Evolutionary conservation across 495 filamentous ascomycete genomes (phyloP), one percentile per base, ranked within the genome.

Genomic region (Pseudoneurospora amorphoporcata): DNA sequence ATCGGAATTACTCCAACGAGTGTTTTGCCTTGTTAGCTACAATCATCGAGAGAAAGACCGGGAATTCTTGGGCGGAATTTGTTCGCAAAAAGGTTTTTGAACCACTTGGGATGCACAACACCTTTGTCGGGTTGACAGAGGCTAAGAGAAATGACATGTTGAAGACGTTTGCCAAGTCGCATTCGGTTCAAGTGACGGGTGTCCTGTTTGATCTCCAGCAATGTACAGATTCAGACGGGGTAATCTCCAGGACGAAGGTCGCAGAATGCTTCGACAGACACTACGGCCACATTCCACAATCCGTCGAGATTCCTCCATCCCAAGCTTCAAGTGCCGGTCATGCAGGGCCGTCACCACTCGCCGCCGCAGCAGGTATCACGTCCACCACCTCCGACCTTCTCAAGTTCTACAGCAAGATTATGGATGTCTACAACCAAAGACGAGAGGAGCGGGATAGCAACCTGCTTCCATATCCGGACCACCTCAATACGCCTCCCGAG

Each of bases 1-100:
- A 40, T 2, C 68, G 71, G 4, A 75, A 74, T 72, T 76, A 76
- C 58, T 74, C 69, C 38, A 76, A 76, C 43, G 73, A 76, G 17
- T 71, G 75, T 17, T 75, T 69, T 12, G 71, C 70, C 2, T 43
- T 75, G 19, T 69, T 72, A 17, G 70, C 70, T 4, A 47, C 69
- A 2, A 37, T 75, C 1, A 40, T 77, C 12, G 70, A 73, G 72
- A 73, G 58, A 45, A 69, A n/a, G 23, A 69, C 53, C 0, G 37
- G 70, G 1, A 69, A 43, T 14, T 17, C 69, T 6, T 75, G 72
- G 73, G 12, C 65, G 8, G 35, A 41, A 10, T 73, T 75, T 29
- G 68, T 75, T 1, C 69, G 42, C 3, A 23, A 74, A 9, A 70
- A 43, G 37, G 68, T 76, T 37, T 23, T 76, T 4, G 19, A 70